Base-by-base conservation (phyloP, 768 basidiomycete genomes). In the Tricholomella constricta region DNA sequence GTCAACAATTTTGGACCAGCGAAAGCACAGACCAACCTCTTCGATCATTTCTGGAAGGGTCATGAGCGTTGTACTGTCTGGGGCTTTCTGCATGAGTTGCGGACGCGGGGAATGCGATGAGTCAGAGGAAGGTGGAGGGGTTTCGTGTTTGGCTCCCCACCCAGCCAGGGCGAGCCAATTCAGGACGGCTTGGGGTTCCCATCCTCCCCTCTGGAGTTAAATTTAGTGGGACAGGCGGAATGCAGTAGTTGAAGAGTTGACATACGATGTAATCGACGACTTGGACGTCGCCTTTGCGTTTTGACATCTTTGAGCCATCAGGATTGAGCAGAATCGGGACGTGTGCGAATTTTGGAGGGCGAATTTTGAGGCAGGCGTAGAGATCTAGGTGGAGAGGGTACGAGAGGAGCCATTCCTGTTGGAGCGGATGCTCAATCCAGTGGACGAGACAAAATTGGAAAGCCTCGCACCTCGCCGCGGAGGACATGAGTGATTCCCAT, bases 391-490 rank as follows among this genome's bases (percentile, higher is more conserved):
- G 97, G 17, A 97, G 79, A 1, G 94, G 91, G 17, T 95, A 80
- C 1, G 95, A 98, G 2, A 93, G 86, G 10, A 98, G 77, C 97
- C 97, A 99, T 81, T 98, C 97, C 90, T 98, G 60, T n/a, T n/a
- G n/a, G 12, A 6, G 12, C 19, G 6, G 59, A 46, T 44, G 26
- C 11, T 19, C 22, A 42, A 15, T 22, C 22, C 37, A 22, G 37
- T 4, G 8, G 23, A 29, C 22, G 27, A 38, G 12, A n/a, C 6
- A 6, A 31, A 27, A 25, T 12, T n/a, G 41, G 15, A 5, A 29
- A 6, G 9, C 35, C 14, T 17, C 38, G 58, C 77, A 87, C 94
- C 81, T 98, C 95, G 45, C 97, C 97, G 23, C 97, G 84, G 1
- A 98, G 72, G 4, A 98, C 95, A 70, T 98, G 97, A 0, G 94